phyloP scores from a whole-genome alignment of 179 eudicot genomes.

The Beta corolliflora region DNA sequence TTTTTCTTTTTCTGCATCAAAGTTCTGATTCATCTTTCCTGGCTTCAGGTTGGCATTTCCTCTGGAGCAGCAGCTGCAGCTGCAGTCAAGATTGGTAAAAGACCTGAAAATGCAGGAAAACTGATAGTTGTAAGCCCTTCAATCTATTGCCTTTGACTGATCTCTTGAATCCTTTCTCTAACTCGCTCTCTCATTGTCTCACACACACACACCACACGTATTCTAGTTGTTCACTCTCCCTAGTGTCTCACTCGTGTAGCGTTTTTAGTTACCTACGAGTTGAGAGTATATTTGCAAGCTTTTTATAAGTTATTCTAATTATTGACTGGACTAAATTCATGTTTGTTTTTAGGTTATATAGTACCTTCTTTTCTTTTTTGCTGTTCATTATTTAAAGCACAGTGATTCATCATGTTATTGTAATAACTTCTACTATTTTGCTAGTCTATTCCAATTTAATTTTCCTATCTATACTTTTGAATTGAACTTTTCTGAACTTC shows the following conservation, averaged over 20 bases:
- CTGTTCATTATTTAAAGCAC: too few species aligned
- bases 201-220: too few species aligned
- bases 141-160: not conserved
- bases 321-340: not conserved
- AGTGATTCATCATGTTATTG: too few species aligned
- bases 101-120: slow-evolving; percentile 97
- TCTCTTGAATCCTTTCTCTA: too few species aligned
- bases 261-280: not conserved
- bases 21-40: slow-evolving; percentile 4
- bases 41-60: slow-evolving; percentile 83
- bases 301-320: not conserved
- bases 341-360: not conserved
- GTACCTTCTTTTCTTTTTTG: too few species aligned
- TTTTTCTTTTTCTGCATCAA: not conserved
- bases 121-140: slow-evolving; percentile 75
- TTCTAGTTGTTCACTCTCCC: not conserved
- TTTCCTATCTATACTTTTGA: too few species aligned
- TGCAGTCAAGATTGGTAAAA: slow-evolving; percentile 76
- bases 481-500: not conserved
- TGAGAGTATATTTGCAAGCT: not conserved
- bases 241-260: not conserved
- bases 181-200: not conserved
- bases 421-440: not conserved
- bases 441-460: not conserved
- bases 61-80: slow-evolving; percentile 98